These are phyloP conservation scores for Fraxinus baroniana DNA, from an alignment of 305 asterid genomes.

Conservation along the genomic window DNA sequence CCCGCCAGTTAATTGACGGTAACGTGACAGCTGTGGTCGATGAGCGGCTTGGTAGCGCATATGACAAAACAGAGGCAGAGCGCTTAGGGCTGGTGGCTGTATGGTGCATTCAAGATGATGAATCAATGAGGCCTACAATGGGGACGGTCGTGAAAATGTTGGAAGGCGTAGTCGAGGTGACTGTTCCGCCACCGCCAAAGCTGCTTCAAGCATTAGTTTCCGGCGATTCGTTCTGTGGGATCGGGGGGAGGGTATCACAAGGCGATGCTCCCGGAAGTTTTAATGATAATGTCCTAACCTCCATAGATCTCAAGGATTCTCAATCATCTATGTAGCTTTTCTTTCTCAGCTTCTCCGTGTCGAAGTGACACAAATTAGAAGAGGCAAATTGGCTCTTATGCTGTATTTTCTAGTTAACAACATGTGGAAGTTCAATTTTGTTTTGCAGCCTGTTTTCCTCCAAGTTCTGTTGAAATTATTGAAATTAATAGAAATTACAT, in stretches of 20 bases:
- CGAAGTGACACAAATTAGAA: not conserved
- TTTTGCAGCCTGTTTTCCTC: not conserved
- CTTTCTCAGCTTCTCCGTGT: not conserved
- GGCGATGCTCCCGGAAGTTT: slow-evolving; percentile 28
- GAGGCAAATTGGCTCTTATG: not conserved
- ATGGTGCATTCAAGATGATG: slow-evolving; percentile 88
- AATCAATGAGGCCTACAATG: slow-evolving; percentile 65
- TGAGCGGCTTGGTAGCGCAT: slow-evolving; percentile 45
- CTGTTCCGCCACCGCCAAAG: slow-evolving; percentile 64
- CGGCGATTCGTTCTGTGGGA: slow-evolving; percentile 69
- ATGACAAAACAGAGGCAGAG: slow-evolving; percentile 46
- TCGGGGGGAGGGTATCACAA: slow-evolving; percentile 31
- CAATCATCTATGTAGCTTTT: slow-evolving; percentile 21
- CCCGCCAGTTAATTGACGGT: slow-evolving; percentile 57
- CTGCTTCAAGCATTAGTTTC: slow-evolving; percentile 83
- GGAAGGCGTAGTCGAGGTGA: slow-evolving; percentile 79
- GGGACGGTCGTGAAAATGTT: slow-evolving; percentile 79
- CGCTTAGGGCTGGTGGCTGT: slow-evolving; percentile 55
- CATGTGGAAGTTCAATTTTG: not conserved
- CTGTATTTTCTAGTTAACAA: not conserved
- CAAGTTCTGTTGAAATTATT: not conserved
- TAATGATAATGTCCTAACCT: slow-evolving; percentile 29
- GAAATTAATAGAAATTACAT: too few relatives aligned
- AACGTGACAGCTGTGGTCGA: slow-evolving; percentile 48
- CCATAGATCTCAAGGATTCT: slow-evolving; percentile 38